Evolutionary conservation across 805 yeast species (phyloP), one percentile per base, ranked within the genome.

Genomic region (Ogataea nonfermentans): DNA sequence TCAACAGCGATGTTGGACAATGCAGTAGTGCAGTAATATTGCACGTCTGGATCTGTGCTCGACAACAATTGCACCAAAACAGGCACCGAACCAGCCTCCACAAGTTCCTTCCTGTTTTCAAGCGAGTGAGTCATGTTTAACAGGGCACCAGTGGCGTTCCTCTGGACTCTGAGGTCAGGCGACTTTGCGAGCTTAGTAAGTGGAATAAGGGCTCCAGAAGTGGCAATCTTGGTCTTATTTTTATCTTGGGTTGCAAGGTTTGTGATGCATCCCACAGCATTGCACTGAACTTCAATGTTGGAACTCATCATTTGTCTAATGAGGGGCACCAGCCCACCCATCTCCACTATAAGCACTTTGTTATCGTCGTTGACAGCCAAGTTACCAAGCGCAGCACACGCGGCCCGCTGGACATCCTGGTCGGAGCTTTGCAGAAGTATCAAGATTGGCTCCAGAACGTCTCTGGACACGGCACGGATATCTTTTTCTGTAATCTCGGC

Each of bases 201-300:
- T 3, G 99, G 99, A 22, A 88, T 82, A 44, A 93, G 73, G 1
- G 99, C 99, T 13, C 99, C 99, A 15, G 95, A 82, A 34, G 89
- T 83, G 14, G 99, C 99, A 55, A 93, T 93, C 62, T 88, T 89
- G 37, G 93, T 81, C 64, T 93, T 93, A 67, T 93, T 93, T 56
- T 88, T 96, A 65, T 93, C 99, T 66, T 87, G 96, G 6, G 99
- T 93, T 6, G 99, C 99, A 63, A 93, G 76, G 61, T 93, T 93
- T 25, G 99, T 93, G 58, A 93, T 90, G 63, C 99, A 93, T 12
- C 99, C 99, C 41, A 93, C 99, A 2, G 99, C 99, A 61, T 93
- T 93, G 65, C 99, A 93, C 67, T 93, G 99, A 27, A 93, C 98
- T 64, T 93, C 99, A 43, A 93, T 95, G 57, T 93, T 93, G 40